Percentiles rank a stretch among this genome's conserved stretches.
Evolutionary conservation across 805 yeast species (phyloP).

Genomic region (Metschnikowia corniflorae): DNA sequence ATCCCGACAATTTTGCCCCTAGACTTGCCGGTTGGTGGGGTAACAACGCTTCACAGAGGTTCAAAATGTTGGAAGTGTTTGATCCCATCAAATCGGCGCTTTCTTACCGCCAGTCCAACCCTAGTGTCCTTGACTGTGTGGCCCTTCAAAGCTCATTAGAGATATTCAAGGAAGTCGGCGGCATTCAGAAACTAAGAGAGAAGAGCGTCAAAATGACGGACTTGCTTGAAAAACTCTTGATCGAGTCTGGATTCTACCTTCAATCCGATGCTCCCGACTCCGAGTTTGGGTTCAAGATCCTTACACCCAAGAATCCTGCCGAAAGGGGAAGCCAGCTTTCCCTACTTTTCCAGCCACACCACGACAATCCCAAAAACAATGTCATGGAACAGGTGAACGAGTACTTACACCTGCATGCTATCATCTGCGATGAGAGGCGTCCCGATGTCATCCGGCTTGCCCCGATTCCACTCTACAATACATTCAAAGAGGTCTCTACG

Average conservation of each 20-base stretch:
- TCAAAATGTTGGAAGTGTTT: constrained; percentile 74
- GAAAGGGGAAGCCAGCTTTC: constrained; percentile 84
- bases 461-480: constrained; percentile 80
- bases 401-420: constrained; percentile 53
- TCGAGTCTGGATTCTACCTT: constrained; percentile 45
- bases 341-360: constrained; percentile 51
- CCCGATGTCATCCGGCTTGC: constrained; percentile 91
- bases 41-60: constrained; percentile 64
- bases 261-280: constrained; percentile 17
- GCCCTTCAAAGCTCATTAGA: constrained; percentile 65
- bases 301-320: constrained; percentile 59
- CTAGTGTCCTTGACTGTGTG: constrained; percentile 82
- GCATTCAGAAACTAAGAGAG: constrained; percentile 52
- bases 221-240: constrained; percentile 49
- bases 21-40: constrained; percentile 99
- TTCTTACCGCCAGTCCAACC: constrained; percentile 87
- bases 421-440: constrained; percentile 83
- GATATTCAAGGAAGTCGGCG: constrained; percentile 58
- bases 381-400: constrained; percentile 60
- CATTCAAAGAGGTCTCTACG: constrained; percentile 56
- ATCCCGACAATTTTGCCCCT: constrained; percentile 42
- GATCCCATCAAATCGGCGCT: constrained; percentile 83
- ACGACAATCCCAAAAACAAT: constrained; percentile 33
- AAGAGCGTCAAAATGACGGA: constrained; percentile 58
- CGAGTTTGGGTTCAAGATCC: constrained; percentile 53